A percentile compares a stretch with the other conserved stretches of the same genome.
phyloP scores from a whole-genome alignment of 306 rosid species.

The Heteromeles arbutifolia region DNA sequence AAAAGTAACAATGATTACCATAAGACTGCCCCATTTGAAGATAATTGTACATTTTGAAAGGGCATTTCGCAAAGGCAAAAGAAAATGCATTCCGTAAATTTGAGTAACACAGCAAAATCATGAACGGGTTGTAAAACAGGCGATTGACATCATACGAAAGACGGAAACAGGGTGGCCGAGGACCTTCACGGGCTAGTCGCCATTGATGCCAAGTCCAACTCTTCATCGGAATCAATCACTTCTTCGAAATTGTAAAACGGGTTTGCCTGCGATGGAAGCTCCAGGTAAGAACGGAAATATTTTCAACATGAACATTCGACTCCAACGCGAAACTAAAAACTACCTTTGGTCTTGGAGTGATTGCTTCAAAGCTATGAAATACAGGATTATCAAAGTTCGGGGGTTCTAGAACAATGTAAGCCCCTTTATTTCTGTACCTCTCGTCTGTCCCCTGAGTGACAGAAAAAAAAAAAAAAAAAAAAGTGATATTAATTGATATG shows the following conservation, averaged over 20 bases:
- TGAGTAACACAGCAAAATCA: neutral
- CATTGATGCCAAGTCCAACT: constrained; percentile 77
- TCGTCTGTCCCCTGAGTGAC: constrained; percentile 52
- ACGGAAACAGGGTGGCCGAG: neutral
- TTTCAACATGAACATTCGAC: neutral
- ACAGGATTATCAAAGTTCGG: constrained; percentile 69
- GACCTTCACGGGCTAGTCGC: constrained; percentile 35
- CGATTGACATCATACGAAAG: neutral
- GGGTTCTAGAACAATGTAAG: constrained; percentile 67
- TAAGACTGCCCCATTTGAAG: neutral
- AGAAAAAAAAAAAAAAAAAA: constrained; percentile 1
- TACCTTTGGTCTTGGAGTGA: constrained; percentile 83
- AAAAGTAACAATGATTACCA: neutral
- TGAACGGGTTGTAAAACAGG: neutral
- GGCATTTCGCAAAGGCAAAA: neutral
- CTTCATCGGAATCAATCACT: constrained; percentile 79
- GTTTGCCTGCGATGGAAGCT: constrained; percentile 42
- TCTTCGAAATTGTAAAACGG: constrained; percentile 64
- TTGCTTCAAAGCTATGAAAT: constrained; percentile 65
- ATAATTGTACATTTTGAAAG: neutral
- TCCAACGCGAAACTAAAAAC: neutral
- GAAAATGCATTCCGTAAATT: neutral
- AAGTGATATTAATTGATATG: neutral
- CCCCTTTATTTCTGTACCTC: constrained; percentile 75
- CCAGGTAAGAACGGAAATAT: neutral